These are phyloP conservation scores for Silene coronaria DNA, from an alignment of 179 eudicot genomes.

Conservation along the genomic window DNA sequence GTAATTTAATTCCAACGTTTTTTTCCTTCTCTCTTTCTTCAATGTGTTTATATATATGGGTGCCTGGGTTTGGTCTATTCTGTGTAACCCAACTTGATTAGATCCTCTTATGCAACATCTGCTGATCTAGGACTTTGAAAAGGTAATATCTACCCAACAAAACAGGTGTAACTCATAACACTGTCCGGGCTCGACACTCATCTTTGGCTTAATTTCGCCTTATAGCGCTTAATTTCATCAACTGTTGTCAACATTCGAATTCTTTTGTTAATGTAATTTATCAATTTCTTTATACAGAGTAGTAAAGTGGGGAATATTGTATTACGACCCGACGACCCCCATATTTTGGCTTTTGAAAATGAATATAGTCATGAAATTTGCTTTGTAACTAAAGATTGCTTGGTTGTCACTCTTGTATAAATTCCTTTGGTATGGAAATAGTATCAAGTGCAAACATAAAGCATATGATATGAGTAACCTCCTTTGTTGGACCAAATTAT, in stretches of 20 bases:
- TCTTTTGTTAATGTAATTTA: neutral
- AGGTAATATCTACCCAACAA: slow-evolving; percentile 33
- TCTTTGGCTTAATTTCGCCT: slow-evolving; percentile 14
- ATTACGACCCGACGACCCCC: too few relatives aligned
- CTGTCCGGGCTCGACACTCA: slow-evolving; percentile 24
- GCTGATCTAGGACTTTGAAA: slow-evolving; percentile 36
- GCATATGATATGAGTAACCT: neutral
- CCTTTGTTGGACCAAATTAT: slow-evolving; percentile 20
- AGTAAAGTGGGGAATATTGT: neutral
- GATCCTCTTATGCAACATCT: slow-evolving; percentile 33
- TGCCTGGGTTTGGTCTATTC: slow-evolving; percentile 44
- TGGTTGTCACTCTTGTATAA: slow-evolving; percentile 13
- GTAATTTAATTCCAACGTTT: slow-evolving; percentile 35
- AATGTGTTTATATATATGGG: slow-evolving; percentile 45
- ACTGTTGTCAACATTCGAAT: neutral
- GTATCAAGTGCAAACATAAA: neutral
- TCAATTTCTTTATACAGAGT: neutral
- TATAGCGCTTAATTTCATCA: slow-evolving; percentile 13
- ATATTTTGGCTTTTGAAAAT: neutral
- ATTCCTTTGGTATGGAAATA: neutral
- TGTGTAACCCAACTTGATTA: slow-evolving; percentile 33
- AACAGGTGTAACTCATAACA: slow-evolving; percentile 45
- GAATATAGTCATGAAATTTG: neutral
- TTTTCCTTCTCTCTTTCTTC: neutral
- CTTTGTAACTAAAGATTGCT: neutral